A percentile compares a stretch with the other conserved stretches of the same genome.
phyloP scores from a whole-genome alignment of 139 green algal species.

The Desmodesmus armatus region DNA sequence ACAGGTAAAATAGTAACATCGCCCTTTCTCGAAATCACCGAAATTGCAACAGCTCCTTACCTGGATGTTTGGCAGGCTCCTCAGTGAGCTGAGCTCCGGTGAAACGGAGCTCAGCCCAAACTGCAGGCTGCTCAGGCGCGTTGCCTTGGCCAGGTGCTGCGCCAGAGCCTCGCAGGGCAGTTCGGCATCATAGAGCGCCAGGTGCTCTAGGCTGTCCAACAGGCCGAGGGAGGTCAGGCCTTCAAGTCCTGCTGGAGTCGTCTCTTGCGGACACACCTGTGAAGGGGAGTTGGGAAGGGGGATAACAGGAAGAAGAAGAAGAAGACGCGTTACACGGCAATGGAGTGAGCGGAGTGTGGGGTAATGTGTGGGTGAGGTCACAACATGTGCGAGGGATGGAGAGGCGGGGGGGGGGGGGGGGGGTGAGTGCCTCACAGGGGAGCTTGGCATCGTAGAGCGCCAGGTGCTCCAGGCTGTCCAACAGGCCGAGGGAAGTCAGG shows the following conservation, averaged over 20 bases:
- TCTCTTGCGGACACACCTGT: neutral
- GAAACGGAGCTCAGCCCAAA: neutral
- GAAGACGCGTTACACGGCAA: too few species aligned
- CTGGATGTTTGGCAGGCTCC: slow-evolving; percentile 1
- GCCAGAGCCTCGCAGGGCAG: neutral
- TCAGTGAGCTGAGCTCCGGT: neutral
- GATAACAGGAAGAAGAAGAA: too few species aligned
- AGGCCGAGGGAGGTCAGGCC: neutral
- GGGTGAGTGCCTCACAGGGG: neutral
- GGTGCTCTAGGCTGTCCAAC: neutral
- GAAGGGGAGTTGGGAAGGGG: neutral
- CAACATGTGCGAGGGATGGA: too few species aligned
- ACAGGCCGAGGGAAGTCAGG: neutral
- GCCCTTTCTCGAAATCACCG: too few species aligned
- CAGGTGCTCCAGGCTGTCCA: neutral
- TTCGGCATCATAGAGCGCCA: slow-evolving; percentile 28
- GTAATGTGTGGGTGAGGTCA: too few species aligned
- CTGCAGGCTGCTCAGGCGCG: neutral
- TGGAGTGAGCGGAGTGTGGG: too few species aligned
- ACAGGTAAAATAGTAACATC: too few species aligned
- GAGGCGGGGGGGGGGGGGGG: too few species aligned
- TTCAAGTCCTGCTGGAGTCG: neutral
- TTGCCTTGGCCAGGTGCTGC: neutral
- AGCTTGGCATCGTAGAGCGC: slow-evolving; percentile 26
- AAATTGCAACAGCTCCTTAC: too few species aligned